Conservation (phyloP, 495 filamentous ascomycete species). For the Penicillium fimorum region DNA sequence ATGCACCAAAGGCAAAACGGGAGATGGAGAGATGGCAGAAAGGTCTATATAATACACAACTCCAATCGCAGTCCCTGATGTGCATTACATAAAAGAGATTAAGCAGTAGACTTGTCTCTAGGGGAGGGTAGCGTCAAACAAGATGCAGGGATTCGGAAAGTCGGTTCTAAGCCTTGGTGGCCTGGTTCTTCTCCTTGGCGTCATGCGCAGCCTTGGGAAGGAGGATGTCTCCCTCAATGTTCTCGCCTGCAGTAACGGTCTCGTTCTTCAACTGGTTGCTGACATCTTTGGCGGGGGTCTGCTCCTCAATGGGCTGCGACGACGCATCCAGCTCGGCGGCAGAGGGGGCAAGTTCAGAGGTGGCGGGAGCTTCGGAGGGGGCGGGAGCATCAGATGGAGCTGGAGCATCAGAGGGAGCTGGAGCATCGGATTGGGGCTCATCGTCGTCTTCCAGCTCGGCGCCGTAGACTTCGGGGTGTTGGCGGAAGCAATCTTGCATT, state of each 20-base stretch:
- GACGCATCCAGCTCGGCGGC: constrained; percentile 20
- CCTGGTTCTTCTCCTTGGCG: constrained; percentile 34
- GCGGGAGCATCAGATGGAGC: constrained; percentile 17
- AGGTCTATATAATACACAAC: constrained; percentile 33
- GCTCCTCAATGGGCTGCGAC: constrained; percentile 29
- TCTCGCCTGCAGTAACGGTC: constrained; percentile 20
- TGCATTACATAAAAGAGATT: constrained; percentile 15
- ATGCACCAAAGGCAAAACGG: constrained; percentile 13
- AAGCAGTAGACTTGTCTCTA: constrained; percentile 10
- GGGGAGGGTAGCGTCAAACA: constrained; percentile 12
- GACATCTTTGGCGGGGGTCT: constrained; percentile 27
- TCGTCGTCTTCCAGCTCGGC: constrained; percentile 87
- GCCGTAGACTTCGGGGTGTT: constrained; percentile 88
- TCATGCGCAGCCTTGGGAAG: constrained; percentile 54
- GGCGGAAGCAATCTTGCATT: constrained; percentile 96
- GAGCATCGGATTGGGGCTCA: constrained; percentile 36
- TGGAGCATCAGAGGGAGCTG: constrained; percentile 13
- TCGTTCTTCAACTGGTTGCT: constrained; percentile 26
- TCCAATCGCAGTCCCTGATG: constrained; percentile 20
- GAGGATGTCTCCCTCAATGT: constrained; percentile 42
- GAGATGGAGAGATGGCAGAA: constrained; percentile 22
- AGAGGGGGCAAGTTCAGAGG: constrained; percentile 12
- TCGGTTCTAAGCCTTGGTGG: constrained; percentile 32
- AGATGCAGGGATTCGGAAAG: constrained; percentile 5
- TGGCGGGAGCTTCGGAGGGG: constrained; percentile 12